These are phyloP conservation scores for Lasiosphaeria miniovina DNA, from an alignment of 495 filamentous ascomycete genomes.

Conservation along the genomic window DNA sequence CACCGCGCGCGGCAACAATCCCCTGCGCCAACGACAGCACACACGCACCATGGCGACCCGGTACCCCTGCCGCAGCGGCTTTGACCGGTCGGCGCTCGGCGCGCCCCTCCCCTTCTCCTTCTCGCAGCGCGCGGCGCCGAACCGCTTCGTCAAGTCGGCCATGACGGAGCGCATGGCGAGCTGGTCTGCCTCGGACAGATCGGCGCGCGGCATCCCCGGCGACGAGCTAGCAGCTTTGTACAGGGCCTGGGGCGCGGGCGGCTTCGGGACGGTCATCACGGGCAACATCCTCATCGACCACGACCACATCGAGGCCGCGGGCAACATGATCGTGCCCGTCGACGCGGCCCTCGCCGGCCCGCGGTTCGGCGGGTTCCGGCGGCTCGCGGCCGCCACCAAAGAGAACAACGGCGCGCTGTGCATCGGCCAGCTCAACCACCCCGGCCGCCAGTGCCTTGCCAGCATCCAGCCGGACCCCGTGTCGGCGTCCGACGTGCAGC, in stretches of 20 bases:
- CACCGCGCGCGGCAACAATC: no score
- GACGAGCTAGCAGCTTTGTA: conserved; percentile 57
- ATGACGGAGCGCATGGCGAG: conserved; percentile 61
- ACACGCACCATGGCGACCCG: conserved; percentile 4
- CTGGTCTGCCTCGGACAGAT: conserved; percentile 49
- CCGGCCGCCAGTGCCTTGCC: conserved; percentile 54
- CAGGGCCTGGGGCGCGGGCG: conserved; percentile 57
- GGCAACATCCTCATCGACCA: conserved; percentile 62
- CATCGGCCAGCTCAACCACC: conserved; percentile 60
- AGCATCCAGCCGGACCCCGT: conserved; percentile 54
- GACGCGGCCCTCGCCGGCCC: conserved; percentile 45
- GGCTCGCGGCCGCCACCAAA: conserved; percentile 49
- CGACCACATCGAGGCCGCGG: conserved; percentile 56
- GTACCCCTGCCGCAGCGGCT: not conserved
- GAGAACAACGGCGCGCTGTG: conserved; percentile 50
- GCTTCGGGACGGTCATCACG: conserved; percentile 55
- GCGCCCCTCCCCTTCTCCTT: conserved; percentile 57
- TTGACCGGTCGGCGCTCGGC: conserved; percentile 43
- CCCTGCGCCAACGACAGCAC: no score
- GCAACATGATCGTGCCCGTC: conserved; percentile 56
- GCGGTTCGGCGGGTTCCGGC: conserved; percentile 57
- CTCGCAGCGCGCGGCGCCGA: conserved; percentile 52
- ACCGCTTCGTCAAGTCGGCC: conserved; percentile 62
- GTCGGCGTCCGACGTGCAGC: conserved; percentile 58
- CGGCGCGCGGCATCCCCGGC: conserved; percentile 55